Evolutionary conservation across 2,329 filamentous ascomycete species (phyloP).

Genomic region (Venturia carpophila): DNA sequence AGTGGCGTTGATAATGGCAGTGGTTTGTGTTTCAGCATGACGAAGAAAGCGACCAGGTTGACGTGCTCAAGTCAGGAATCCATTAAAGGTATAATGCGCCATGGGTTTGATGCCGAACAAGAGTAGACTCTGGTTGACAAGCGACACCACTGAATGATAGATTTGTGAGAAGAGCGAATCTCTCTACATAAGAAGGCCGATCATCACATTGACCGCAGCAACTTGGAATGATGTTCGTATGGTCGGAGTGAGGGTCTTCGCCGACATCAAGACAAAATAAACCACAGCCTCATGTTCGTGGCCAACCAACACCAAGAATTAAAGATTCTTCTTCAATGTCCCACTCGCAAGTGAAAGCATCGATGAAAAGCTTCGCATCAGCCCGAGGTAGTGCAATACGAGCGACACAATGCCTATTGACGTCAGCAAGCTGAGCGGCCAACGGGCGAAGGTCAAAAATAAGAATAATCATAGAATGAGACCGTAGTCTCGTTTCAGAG

Average conservation of each 20-base stretch:
- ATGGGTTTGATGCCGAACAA: no score
- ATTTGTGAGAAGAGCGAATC: no score
- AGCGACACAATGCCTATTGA: slow-evolving; percentile 58
- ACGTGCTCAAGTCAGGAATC: neutral
- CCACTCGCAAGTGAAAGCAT: slow-evolving; percentile 20
- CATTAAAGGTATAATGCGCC: no score
- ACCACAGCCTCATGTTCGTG: no score
- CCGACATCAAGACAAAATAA: no score
- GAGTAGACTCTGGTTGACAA: no score
- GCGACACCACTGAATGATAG: no score
- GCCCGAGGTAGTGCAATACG: slow-evolving; percentile 68
- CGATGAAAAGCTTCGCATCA: slow-evolving; percentile 50
- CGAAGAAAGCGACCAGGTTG: neutral
- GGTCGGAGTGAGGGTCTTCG: no score
- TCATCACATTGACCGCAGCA: no score
- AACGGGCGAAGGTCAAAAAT: slow-evolving; percentile 56
- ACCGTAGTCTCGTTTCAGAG: slow-evolving; percentile 73
- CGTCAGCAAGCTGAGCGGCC: slow-evolving; percentile 67
- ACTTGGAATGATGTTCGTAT: no score
- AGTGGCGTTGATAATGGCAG: neutral
- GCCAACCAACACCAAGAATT: neutral
- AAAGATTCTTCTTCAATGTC: slow-evolving; percentile 17
- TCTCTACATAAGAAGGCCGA: no score
- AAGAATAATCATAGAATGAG: slow-evolving; percentile 65
- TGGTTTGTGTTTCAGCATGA: neutral